A percentile compares a stretch with the other conserved stretches of the same genome.
phyloP scores from a whole-genome alignment of 176 grass and related monocot species.

The Cymbopogon citratus region DNA sequence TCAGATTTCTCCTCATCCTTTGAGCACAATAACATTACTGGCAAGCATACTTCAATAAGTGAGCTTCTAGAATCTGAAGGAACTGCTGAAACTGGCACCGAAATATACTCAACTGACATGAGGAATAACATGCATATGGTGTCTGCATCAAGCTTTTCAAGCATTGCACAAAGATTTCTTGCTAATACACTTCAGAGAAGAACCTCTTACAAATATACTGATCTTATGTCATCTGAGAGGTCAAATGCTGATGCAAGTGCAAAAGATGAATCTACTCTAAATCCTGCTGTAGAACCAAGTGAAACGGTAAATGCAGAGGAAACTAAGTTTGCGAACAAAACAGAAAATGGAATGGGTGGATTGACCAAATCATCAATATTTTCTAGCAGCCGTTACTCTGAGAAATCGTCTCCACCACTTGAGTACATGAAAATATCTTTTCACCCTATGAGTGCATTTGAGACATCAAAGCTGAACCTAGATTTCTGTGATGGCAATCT shows the following conservation, averaged over 20 bases:
- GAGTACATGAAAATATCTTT: constrained; percentile 97
- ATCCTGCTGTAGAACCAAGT: constrained; percentile 17
- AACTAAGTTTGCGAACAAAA: constrained; percentile 31
- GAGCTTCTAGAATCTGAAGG: constrained; percentile 45
- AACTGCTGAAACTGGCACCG: constrained; percentile 21
- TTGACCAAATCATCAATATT: constrained; percentile 42
- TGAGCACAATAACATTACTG: constrained; percentile 28
- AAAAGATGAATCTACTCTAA: constrained; percentile 31
- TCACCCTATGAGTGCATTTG: constrained; percentile 64
- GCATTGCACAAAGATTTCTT: constrained; percentile 86
- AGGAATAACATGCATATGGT: constrained; percentile 32
- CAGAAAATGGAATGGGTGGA: constrained; percentile 43
- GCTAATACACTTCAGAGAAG: constrained; percentile 84
- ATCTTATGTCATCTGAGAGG: constrained; percentile 37
- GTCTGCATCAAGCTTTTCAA: constrained; percentile 81
- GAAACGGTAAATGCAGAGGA: constrained; percentile 11
- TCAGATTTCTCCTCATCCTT: constrained; percentile 35
- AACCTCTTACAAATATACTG: constrained; percentile 47
- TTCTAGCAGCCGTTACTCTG: constrained; percentile 42
- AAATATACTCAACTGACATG: constrained; percentile 24
- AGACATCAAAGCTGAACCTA: constrained; percentile 57
- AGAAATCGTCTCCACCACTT: constrained; percentile 85
- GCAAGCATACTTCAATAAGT: constrained; percentile 51
- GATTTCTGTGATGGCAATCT: constrained; percentile 50
- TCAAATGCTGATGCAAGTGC: constrained; percentile 37